Percentiles rank a stretch among this genome's conserved stretches.
These are phyloP conservation scores for Aureobasidium subglaciale DNA, from an alignment of 2,329 filamentous ascomycete species.

Conservation along the genomic window DNA sequence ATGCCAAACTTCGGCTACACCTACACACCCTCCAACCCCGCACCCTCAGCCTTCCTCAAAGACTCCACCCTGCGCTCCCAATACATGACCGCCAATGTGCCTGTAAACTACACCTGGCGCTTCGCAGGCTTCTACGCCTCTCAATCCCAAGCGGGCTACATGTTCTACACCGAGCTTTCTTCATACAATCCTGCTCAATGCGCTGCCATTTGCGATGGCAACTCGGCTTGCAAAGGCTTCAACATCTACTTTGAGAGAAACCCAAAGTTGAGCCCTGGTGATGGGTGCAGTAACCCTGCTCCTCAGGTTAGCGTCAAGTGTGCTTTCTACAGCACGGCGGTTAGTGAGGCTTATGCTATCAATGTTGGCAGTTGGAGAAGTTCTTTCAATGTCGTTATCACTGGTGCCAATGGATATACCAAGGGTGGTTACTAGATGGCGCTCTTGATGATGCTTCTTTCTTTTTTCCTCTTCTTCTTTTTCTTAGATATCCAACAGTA, in stretches of 20 bases:
- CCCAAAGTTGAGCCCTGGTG: conserved; percentile 26
- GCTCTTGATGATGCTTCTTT: background rate
- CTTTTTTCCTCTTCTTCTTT: background rate
- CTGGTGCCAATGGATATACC: conserved; percentile 24
- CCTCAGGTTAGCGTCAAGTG: conserved; percentile 34
- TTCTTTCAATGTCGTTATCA: conserved; percentile 25
- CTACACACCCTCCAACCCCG: conserved; percentile 10
- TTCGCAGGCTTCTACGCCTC: conserved; percentile 18
- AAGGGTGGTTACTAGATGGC: conserved; percentile 18
- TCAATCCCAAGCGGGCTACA: conserved; percentile 10
- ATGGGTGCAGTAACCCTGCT: conserved; percentile 30
- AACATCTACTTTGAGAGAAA: conserved; percentile 31
- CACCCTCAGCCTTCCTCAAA: conserved; percentile 13
- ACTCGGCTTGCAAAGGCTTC: conserved; percentile 28
- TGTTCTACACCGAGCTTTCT: conserved; percentile 26
- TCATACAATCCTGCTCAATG: conserved; percentile 27
- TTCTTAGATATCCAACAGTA: background rate
- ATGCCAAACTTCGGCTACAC: conserved; percentile 2
- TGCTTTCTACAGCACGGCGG: conserved; percentile 31
- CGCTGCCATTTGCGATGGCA: conserved; percentile 27
- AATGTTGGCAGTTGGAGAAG: conserved; percentile 24
- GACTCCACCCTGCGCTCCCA: background rate
- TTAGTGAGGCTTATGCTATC: conserved; percentile 24
- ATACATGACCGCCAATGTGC: conserved; percentile 16
- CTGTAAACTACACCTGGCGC: conserved; percentile 24